A percentile compares a stretch with the other conserved stretches of the same genome.
These are phyloP conservation scores for Penicillium soppii DNA, from an alignment of 495 filamentous ascomycete genomes.

Conservation along the genomic window DNA sequence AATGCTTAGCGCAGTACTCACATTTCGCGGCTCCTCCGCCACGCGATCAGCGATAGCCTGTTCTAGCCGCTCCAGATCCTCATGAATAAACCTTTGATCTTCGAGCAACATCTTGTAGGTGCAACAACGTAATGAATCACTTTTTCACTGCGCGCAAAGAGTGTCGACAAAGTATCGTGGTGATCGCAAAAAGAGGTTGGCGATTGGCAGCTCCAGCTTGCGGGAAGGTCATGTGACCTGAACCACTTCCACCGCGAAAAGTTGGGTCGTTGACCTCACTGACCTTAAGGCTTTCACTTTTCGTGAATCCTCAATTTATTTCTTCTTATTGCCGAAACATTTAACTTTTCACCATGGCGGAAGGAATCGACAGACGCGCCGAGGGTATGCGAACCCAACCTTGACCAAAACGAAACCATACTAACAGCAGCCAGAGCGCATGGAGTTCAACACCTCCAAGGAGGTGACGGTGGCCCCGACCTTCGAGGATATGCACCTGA, in stretches of 20 bases:
- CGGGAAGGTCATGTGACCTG: slow-evolving; percentile 31
- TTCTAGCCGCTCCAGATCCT: slow-evolving; percentile 93
- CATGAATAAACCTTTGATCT: slow-evolving; percentile 88
- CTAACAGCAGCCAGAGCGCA: slow-evolving; percentile 64
- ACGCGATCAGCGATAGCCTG: slow-evolving; percentile 89
- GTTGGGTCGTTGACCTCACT: slow-evolving; percentile 13
- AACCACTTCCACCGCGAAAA: slow-evolving; percentile 22
- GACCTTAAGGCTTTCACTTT: background rate
- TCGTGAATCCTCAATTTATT: slow-evolving; percentile 4
- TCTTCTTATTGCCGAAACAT: slow-evolving; percentile 4
- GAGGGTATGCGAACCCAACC: slow-evolving; percentile 54
- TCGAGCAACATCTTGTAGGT: slow-evolving; percentile 72
- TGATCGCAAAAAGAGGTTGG: slow-evolving; percentile 4
- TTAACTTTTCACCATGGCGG: slow-evolving; percentile 65
- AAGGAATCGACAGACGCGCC: slow-evolving; percentile 88
- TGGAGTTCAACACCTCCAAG: slow-evolving; percentile 97
- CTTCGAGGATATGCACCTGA: slow-evolving; percentile 79
- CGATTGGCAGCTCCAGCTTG: slow-evolving; percentile 24
- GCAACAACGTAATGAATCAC: background rate
- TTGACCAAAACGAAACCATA: slow-evolving; percentile 6
- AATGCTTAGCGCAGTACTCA: slow-evolving; percentile 41
- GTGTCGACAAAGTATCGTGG: background rate
- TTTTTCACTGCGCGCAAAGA: background rate
- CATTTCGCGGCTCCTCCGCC: slow-evolving; percentile 82
- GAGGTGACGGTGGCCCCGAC: slow-evolving; percentile 86